phyloP scores from a whole-genome alignment of 768 basidiomycete species.

The Steccherinum ochraceum region DNA sequence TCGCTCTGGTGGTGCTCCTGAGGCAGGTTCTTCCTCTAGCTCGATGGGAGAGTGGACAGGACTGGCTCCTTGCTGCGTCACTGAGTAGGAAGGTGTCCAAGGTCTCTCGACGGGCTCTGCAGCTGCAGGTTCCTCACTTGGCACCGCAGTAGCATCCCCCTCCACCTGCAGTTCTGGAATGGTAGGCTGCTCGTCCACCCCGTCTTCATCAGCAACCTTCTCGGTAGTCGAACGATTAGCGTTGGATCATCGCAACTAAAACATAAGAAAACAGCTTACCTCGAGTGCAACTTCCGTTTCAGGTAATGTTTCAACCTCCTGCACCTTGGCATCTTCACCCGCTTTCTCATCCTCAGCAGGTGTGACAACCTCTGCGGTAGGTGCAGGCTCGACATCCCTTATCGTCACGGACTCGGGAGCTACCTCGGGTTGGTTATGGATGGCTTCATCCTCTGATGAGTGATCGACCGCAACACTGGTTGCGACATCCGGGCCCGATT shows the following conservation, averaged over 20 bases:
- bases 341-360: background rate
- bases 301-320: background rate
- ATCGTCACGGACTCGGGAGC: background rate
- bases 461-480: no score
- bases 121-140: background rate
- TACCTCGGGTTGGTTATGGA: no score
- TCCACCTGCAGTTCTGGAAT: constrained; percentile 5
- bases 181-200: background rate
- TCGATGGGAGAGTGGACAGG: constrained; percentile 7
- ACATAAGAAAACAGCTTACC: background rate
- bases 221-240: background rate
- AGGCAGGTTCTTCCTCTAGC: background rate
- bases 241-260: background rate
- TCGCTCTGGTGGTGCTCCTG: background rate
- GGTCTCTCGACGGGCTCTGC: constrained; percentile 1
- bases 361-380: background rate
- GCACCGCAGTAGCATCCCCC: background rate
- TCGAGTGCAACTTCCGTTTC: background rate
- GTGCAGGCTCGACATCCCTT: background rate
- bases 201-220: background rate
- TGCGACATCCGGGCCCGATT: no score
- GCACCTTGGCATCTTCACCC: background rate
- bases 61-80: constrained; percentile 10
- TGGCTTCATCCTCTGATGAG: background rate
- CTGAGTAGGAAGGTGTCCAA: constrained; percentile 13